These are phyloP conservation scores for Diplocarpon mali DNA, from an alignment of 2,329 filamentous ascomycete genomes.

Conservation along the genomic window DNA sequence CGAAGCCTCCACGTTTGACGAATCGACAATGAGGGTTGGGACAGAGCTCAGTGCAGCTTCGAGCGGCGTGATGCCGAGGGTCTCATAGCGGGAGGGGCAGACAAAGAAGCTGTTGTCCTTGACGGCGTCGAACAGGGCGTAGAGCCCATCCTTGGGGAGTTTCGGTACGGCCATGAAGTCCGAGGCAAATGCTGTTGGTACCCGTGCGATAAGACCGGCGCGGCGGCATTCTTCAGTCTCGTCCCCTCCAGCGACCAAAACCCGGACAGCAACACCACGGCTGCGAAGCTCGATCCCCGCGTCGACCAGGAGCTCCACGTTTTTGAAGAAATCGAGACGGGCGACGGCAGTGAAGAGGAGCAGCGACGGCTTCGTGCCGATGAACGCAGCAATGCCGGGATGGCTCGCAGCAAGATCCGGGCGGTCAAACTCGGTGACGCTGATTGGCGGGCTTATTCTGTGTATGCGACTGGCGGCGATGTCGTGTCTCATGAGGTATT, in stretches of 20 bases:
- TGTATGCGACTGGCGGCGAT: conserved; percentile 8
- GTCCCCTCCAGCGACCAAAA: conserved; percentile 9
- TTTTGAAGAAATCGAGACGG: conserved; percentile 12
- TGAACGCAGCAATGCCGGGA: background rate
- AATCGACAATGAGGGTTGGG: conserved; percentile 9
- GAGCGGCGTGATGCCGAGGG: conserved; percentile 11
- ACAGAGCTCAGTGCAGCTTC: conserved; percentile 11
- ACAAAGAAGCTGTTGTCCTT: conserved; percentile 9
- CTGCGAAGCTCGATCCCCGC: conserved; percentile 6
- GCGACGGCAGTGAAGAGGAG: conserved; percentile 13
- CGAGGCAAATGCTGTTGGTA: conserved; percentile 6
- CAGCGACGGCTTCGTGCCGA: background rate
- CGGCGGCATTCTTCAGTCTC: conserved; percentile 1
- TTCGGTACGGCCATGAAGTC: conserved; percentile 10
- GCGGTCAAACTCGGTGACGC: background rate
- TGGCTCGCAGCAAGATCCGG: background rate
- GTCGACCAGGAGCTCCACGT: conserved; percentile 10
- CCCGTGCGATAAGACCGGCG: conserved; percentile 1
- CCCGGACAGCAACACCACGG: conserved; percentile 2
- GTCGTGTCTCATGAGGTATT: conserved; percentile 9
- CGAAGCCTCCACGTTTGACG: conserved; percentile 9
- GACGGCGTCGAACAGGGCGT: conserved; percentile 9
- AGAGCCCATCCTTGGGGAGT: conserved; percentile 11
- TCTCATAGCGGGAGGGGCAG: conserved; percentile 13
- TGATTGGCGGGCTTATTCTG: conserved; percentile 9